Evolutionary conservation across 345 rosid genomes (phyloP).

Genomic region (Mangifera indica): DNA sequence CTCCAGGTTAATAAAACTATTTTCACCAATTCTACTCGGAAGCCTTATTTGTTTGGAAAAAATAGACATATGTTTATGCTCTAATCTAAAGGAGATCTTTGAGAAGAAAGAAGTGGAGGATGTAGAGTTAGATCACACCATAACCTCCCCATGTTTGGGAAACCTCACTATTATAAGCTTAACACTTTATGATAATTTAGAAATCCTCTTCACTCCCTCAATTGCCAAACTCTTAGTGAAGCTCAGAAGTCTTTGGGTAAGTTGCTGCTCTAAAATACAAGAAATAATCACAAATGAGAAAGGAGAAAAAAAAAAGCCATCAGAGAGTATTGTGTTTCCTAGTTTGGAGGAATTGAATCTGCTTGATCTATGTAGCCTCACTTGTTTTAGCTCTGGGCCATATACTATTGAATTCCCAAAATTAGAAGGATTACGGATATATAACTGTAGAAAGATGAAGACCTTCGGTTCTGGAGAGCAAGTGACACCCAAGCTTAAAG

Average conservation of each 20-base stretch:
- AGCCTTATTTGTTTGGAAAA: neutral
- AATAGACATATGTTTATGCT: neutral
- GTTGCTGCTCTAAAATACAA: neutral
- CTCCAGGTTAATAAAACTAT: neutral
- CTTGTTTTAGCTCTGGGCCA: neutral
- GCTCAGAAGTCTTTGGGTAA: fast-evolving
- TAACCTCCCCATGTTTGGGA: neutral
- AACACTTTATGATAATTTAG: neutral
- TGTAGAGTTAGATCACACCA: neutral
- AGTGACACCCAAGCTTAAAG: neutral
- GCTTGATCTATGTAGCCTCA: neutral
- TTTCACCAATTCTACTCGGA: neutral
- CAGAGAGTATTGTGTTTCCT: neutral
- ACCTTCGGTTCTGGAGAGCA: neutral
- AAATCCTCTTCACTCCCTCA: neutral
- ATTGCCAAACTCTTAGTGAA: neutral
- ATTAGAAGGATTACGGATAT: neutral
- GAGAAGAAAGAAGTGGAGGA: neutral
- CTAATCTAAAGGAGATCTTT: slow-evolving; percentile 1
- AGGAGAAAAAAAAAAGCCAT: neutral
- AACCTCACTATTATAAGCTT: neutral
- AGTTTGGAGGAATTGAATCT: neutral
- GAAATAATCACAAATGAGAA: neutral
- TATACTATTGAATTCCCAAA: neutral
- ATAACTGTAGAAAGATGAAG: neutral